Percentiles rank a stretch among this genome's conserved stretches.
phyloP scores from a whole-genome alignment of 23 red algal genomes.

The Agarophyton chilense region DNA sequence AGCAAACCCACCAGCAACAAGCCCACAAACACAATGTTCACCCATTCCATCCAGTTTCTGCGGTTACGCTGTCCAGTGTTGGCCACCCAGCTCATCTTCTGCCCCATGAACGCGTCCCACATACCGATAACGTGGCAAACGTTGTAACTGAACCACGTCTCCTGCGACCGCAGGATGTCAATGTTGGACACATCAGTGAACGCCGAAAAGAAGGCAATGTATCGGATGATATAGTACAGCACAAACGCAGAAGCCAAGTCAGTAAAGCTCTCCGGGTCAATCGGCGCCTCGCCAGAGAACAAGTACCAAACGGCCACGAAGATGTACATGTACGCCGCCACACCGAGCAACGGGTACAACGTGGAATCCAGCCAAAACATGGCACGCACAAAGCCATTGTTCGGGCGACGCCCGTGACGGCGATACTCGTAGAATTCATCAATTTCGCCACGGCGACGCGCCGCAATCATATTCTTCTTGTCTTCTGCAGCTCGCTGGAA shows the following conservation, averaged over 20 bases:
- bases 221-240: constrained; percentile 73
- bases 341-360: constrained; percentile 73
- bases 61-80: constrained; percentile 74
- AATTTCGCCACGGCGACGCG: constrained; percentile 66
- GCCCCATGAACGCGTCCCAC: constrained; percentile 52
- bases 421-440: constrained; percentile 80
- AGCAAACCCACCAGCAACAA: constrained; percentile 37
- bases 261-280: constrained; percentile 26
- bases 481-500: constrained; percentile 33
- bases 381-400: constrained; percentile 63
- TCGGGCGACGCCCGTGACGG: constrained; percentile 57
- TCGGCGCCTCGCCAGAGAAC: constrained; percentile 62
- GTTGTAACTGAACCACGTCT: constrained; percentile 79
- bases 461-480: constrained; percentile 23
- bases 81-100: constrained; percentile 71
- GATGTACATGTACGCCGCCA: constrained; percentile 70
- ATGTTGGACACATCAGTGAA: constrained; percentile 57
- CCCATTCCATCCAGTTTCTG: constrained; percentile 74
- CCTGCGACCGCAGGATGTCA: constrained; percentile 71
- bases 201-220: constrained; percentile 72
- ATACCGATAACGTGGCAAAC: constrained; percentile 72
- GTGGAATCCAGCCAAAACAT: constrained; percentile 79
- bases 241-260: constrained; percentile 62
- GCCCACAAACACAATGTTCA: constrained; percentile 53
- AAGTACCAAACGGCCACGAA: constrained; percentile 50